phyloP scores from a whole-genome alignment of 331 rosid species.

The Cydonia oblonga region DNA sequence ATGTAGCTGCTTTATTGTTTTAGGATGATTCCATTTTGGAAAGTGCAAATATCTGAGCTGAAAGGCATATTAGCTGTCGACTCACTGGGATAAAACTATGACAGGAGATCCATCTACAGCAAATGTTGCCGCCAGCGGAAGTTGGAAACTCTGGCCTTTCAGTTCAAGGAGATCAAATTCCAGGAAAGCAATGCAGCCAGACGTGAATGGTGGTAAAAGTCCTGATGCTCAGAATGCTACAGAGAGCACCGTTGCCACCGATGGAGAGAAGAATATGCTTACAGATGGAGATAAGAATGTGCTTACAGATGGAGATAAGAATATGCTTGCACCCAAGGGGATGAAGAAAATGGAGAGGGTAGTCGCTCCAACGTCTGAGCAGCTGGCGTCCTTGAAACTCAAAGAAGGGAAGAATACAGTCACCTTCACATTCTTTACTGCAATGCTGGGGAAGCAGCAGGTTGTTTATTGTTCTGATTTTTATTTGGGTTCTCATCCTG shows the following conservation, averaged over 20 bases:
- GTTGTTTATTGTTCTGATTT: conserved; percentile 18
- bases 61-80: conserved; percentile 30
- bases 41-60: conserved; percentile 11
- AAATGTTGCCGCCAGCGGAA: conserved; percentile 32
- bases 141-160: conserved; percentile 87
- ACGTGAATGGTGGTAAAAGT: conserved; percentile 19
- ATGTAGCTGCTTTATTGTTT: conserved; percentile 22
- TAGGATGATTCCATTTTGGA: conserved; percentile 23
- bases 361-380: conserved; percentile 69
- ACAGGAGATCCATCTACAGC: conserved; percentile 49
- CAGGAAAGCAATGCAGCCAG: conserved; percentile 21
- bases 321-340: conserved; percentile 18
- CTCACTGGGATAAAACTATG: conserved; percentile 30
- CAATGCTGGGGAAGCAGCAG: conserved; percentile 66
- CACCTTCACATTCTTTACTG: conserved; percentile 71
- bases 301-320: conserved; percentile 7
- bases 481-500: conserved; percentile 2
- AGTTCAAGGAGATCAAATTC: conserved; percentile 40
- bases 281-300: conserved; percentile 10
- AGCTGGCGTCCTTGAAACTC: conserved; percentile 70
- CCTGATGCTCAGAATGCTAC: conserved; percentile 26
- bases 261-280: conserved; percentile 16
- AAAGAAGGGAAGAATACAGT: conserved; percentile 76
- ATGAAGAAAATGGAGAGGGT: conserved; percentile 36
- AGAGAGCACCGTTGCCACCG: conserved; percentile 19